Evolutionary conservation across 495 filamentous ascomycete genomes (phyloP).

Genomic region (Xylaria grammica): DNA sequence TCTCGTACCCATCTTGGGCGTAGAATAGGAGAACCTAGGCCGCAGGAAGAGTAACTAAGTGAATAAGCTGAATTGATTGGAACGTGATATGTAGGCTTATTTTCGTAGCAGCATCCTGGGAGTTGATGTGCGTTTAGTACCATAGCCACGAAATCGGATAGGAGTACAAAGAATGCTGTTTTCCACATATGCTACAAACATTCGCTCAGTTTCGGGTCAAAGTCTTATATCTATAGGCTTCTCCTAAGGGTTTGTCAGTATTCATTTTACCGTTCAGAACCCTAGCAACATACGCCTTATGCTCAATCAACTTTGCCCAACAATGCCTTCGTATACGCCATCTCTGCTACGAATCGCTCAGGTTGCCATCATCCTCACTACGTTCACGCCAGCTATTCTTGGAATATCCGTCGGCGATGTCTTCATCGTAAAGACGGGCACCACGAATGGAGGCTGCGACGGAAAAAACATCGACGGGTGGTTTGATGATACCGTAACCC

Average conservation of each 20-base stretch:
- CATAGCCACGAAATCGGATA: too few relatives aligned
- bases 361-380: background rate
- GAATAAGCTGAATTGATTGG: background rate
- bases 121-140: too few relatives aligned
- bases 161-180: too few relatives aligned
- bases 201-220: background rate
- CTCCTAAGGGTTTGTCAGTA: too few relatives aligned
- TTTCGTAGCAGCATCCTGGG: too few relatives aligned
- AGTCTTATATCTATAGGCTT: too few relatives aligned
- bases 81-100: background rate
- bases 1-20: background rate
- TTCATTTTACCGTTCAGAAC: too few relatives aligned
- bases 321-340: background rate
- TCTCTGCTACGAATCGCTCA: background rate
- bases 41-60: background rate
- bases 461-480: slow-evolving; percentile 8
- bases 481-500: slow-evolving; percentile 9
- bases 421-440: slow-evolving; percentile 6
- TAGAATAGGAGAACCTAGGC: background rate
- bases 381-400: background rate
- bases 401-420: slow-evolving; percentile 10
- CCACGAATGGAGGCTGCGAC: slow-evolving; percentile 13
- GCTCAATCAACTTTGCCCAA: too few relatives aligned
- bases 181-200: too few relatives aligned
- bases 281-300: too few relatives aligned